Base-by-base conservation (phyloP, 306 rosid species). In the Senna siamea region DNA sequence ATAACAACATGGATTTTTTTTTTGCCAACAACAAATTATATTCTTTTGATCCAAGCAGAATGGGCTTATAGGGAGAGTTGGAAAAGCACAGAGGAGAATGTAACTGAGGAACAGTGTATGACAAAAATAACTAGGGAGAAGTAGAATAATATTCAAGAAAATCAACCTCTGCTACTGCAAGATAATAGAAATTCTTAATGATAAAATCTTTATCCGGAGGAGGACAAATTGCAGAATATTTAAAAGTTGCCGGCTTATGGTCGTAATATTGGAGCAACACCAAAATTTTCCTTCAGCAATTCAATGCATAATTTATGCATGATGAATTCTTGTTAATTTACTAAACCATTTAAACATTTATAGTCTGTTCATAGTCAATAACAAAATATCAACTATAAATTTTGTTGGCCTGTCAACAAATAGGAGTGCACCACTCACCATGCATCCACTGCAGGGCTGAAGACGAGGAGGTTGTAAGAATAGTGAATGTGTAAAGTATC, bases 351-450 rank as follows among this genome's bases (percentile, higher is more conserved):
- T 35, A 44, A 76, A 28, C 59, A 56, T 11, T 17, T 37, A 70
- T 28, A 63, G 1, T 19, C n/a, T 56, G 64, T 37, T 22, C 47
- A 51, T 61, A 26, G 43, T 40, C 17, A 35, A 47, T 52, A 72
- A 50, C 23, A 28, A 13, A 26, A 34, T 52, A 60, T 73, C 71
- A 73, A 48, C 17, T 40, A 11, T 63, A 73, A 69, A 51, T 50
- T 67, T 43, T 67, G 47, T 23, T 26, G 70, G 70, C 71, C 52
- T 20, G 44, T 70, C 51, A 37, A 64, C 55, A 74, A 69, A 22
- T 43, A 74, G 66, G 58, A 75, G 56, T 51, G 71, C 46, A 58
- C 22, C 66, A 82, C 93, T 85, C 74, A 91, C n/a, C n/a, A n/a
- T n/a, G n/a, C n/a, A n/a, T n/a, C n/a, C n/a, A n/a, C n/a, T n/a